phyloP scores from a whole-genome alignment of 306 rosid species.

The Canavalia gladiata region DNA sequence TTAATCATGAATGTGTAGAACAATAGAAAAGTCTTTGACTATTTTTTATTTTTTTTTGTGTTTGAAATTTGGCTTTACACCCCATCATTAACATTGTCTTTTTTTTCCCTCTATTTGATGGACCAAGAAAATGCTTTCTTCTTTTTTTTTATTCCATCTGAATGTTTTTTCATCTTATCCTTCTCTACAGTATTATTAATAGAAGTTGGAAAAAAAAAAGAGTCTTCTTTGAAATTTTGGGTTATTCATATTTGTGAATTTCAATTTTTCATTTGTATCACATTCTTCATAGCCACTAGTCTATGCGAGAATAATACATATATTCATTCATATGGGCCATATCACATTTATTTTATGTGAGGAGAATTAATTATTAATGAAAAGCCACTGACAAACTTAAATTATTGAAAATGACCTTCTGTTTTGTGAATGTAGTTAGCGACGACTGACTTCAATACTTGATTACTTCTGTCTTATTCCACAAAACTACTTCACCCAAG shows the following conservation, averaged over 20 bases:
- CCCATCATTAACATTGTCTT: too few relatives aligned
- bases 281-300: too few relatives aligned
- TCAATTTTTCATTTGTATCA: background rate
- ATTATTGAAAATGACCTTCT: conserved; percentile 12
- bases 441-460: background rate
- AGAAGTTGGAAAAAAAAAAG: too few relatives aligned
- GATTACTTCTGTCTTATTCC: background rate
- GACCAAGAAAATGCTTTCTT: too few relatives aligned
- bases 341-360: background rate
- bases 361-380: background rate
- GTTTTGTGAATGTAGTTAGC: background rate
- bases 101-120: too few relatives aligned
- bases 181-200: background rate
- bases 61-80: too few relatives aligned
- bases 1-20: background rate
- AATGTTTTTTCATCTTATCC: too few relatives aligned
- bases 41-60: too few relatives aligned
- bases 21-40: too few relatives aligned
- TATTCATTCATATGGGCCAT: too few relatives aligned
- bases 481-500: background rate
- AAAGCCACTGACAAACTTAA: background rate
- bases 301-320: too few relatives aligned
- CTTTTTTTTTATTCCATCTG: too few relatives aligned
- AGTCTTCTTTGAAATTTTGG: background rate
- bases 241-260: background rate